Percentiles rank a stretch among this genome's conserved stretches.
Evolutionary conservation across 768 basidiomycete species (phyloP).

Genomic region (Lentinula edodes): DNA sequence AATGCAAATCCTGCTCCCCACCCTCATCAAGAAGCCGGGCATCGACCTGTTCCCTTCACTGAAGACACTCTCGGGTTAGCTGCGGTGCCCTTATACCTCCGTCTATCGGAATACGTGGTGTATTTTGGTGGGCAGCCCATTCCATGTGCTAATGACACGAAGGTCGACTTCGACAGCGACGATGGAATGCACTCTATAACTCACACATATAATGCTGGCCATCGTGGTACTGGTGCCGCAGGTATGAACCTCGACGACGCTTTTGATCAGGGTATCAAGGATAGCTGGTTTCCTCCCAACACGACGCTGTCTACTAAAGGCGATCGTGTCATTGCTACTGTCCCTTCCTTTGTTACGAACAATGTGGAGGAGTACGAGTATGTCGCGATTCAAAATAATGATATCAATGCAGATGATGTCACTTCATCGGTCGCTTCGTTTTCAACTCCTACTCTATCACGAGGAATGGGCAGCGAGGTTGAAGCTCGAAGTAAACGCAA

Average conservation of each 20-base stretch:
- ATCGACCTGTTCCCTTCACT: slow-evolving; percentile 18
- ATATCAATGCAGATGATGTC: neutral
- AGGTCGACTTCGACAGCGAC: neutral
- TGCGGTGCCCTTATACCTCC: slow-evolving; percentile 52
- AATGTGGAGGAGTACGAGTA: neutral
- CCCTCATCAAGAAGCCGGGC: neutral
- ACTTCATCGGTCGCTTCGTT: neutral
- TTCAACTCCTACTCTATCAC: no score
- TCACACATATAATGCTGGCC: neutral
- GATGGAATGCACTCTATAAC: neutral
- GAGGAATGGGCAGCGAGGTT: neutral
- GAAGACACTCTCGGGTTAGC: slow-evolving; percentile 29
- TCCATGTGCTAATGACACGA: slow-evolving; percentile 1
- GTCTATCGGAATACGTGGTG: slow-evolving; percentile 47
- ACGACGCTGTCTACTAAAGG: neutral
- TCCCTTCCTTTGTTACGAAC: neutral
- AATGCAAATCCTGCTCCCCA: neutral
- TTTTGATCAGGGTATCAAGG: slow-evolving; percentile 5
- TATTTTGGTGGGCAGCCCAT: neutral
- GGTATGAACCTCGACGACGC: neutral
- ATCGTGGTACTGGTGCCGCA: neutral
- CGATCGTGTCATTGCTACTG: neutral
- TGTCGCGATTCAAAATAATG: neutral
- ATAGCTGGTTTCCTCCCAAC: slow-evolving; percentile 6
- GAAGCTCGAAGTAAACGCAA: neutral